Evolutionary conservation across 345 rosid genomes (phyloP).

Genomic region (Mangifera indica): DNA sequence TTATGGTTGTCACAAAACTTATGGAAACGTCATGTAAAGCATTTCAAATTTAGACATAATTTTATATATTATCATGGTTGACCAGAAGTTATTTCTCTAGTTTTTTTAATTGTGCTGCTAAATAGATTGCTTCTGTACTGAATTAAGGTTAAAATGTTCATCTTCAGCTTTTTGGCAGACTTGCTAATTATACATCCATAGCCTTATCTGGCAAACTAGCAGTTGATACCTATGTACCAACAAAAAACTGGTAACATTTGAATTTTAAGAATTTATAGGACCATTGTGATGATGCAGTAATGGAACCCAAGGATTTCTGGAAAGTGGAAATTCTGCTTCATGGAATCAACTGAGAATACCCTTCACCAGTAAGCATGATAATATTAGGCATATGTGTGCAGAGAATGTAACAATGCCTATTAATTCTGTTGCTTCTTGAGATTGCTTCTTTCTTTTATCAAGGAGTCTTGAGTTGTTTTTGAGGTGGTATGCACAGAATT

Average conservation of each 20-base stretch:
- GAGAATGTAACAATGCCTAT: neutral
- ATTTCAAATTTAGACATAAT: neutral
- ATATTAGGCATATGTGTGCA: neutral
- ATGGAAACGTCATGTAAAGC: neutral
- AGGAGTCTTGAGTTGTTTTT: no score
- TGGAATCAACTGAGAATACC: neutral
- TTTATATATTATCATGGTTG: neutral
- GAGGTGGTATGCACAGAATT: no score
- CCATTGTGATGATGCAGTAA: neutral
- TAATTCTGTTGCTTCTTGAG: no score
- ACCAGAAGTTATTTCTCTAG: neutral
- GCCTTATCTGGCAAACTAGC: neutral
- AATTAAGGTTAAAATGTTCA: neutral
- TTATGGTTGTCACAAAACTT: neutral
- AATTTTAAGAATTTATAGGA: neutral
- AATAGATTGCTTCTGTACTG: neutral
- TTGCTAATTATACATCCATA: neutral
- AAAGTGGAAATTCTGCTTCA: neutral
- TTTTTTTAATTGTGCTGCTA: neutral
- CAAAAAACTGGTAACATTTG: neutral
- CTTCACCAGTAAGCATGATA: neutral
- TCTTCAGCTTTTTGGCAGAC: neutral
- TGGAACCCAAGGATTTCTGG: neutral
- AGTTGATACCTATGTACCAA: neutral
- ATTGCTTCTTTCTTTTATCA: no score